phyloP scores from a whole-genome alignment of 2,329 filamentous ascomycete species.

The Penicillium sp. region DNA sequence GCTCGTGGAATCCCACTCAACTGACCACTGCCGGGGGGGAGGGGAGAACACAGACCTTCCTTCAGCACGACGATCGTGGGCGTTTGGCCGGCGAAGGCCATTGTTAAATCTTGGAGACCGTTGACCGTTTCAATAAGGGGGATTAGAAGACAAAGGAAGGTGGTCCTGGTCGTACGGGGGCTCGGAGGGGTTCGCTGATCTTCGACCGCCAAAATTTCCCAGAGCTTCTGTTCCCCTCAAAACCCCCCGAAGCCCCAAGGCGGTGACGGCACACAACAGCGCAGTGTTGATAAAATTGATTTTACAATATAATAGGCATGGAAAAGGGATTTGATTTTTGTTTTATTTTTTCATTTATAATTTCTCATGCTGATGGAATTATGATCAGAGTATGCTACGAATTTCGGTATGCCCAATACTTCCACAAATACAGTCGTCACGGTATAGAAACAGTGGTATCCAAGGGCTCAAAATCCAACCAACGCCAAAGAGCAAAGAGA shows the following conservation, averaged over 20 bases:
- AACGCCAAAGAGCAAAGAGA: constrained; percentile 1
- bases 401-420: constrained; percentile 3
- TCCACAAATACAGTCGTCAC: constrained; percentile 8
- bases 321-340: too few relatives aligned
- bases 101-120: constrained; percentile 49
- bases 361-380: neutral
- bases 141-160: constrained; percentile 27
- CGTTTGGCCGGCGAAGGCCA: constrained; percentile 97
- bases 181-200: constrained; percentile 39
- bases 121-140: constrained; percentile 18
- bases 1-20: constrained; percentile 24
- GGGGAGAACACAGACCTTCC: constrained; percentile 71
- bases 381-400: constrained; percentile 12
- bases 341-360: neutral
- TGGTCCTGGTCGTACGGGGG: constrained; percentile 30
- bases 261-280: constrained; percentile 42
- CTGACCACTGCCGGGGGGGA: constrained; percentile 22
- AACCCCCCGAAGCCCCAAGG: constrained; percentile 35
- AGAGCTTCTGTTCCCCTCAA: constrained; percentile 40
- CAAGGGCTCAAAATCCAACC: neutral
- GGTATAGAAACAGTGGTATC: constrained; percentile 9
- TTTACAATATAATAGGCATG: neutral
- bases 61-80: constrained; percentile 98
- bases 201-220: constrained; percentile 47
- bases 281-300: constrained; percentile 12